phyloP scores from a whole-genome alignment of 495 filamentous ascomycete genomes.

The Trichoderma orchidacearum region DNA sequence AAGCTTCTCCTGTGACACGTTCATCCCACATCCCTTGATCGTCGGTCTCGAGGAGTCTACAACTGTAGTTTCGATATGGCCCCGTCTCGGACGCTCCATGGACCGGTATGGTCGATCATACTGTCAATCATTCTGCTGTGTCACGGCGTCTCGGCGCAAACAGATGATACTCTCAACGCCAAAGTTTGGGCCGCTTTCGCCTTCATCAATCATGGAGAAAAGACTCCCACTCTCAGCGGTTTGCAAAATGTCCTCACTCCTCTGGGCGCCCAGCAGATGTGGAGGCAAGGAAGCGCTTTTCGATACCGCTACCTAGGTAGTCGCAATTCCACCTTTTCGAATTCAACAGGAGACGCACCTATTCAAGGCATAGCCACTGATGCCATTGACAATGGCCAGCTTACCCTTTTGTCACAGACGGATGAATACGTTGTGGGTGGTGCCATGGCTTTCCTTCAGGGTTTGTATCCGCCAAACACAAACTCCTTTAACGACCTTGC shows the following conservation, averaged over 20 bases:
- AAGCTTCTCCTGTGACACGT: too few relatives aligned
- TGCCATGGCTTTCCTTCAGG: slow-evolving; percentile 27
- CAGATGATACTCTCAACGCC: slow-evolving; percentile 9
- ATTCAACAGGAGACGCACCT: slow-evolving; percentile 11
- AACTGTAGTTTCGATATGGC: too few relatives aligned
- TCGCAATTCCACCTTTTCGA: slow-evolving; percentile 1
- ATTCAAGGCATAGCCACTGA: slow-evolving; percentile 19
- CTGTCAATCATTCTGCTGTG: not conserved
- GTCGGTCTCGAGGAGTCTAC: too few relatives aligned
- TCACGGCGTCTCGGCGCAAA: slow-evolving; percentile 10
- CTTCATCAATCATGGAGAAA: slow-evolving; percentile 27
- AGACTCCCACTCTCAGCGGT: slow-evolving; percentile 15
- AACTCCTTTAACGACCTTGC: slow-evolving; percentile 11
- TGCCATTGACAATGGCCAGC: slow-evolving; percentile 23
- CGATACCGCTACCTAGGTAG: slow-evolving; percentile 21
- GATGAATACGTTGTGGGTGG: slow-evolving; percentile 17
- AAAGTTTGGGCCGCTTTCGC: slow-evolving; percentile 29
- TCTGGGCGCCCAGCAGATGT: slow-evolving; percentile 25
- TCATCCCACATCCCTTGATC: too few relatives aligned
- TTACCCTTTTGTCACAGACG: slow-evolving; percentile 17
- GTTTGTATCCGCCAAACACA: slow-evolving; percentile 24
- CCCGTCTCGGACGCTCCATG: not conserved
- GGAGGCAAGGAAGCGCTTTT: slow-evolving; percentile 18
- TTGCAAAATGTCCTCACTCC: slow-evolving; percentile 19
- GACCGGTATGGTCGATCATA: not conserved